These are phyloP conservation scores for Eucalyptus viminalis DNA, from an alignment of 345 rosid genomes.

Conservation along the genomic window DNA sequence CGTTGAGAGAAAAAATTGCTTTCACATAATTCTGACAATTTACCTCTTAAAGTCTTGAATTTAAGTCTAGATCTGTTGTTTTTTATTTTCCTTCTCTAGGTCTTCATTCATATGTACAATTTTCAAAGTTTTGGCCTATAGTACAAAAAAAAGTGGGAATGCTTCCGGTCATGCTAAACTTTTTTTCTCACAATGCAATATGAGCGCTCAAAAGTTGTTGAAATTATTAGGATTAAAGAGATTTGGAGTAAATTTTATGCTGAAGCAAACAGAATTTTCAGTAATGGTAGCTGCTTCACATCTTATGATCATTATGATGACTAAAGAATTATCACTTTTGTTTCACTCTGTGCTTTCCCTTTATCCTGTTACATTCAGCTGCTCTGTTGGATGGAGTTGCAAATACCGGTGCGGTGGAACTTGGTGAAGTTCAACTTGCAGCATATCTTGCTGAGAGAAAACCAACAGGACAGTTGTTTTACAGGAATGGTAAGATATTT, in stretches of 20 bases:
- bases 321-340: neutral
- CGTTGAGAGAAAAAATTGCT: neutral
- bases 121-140: neutral
- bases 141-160: neutral
- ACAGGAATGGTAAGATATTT: conserved; percentile 49
- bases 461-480: conserved; percentile 59
- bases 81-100: neutral
- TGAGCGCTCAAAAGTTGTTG: neutral
- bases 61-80: neutral
- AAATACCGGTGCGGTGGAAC: conserved; percentile 65
- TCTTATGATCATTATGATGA: neutral
- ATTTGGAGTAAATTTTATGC: neutral
- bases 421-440: conserved; percentile 58
- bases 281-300: neutral
- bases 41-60: neutral
- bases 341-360: neutral
- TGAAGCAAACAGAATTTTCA: neutral
- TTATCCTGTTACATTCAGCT: conserved; percentile 24
- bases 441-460: conserved; percentile 75
- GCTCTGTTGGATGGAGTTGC: conserved; percentile 70
- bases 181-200: neutral
- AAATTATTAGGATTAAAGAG: neutral
- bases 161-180: neutral
- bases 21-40: neutral
- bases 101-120: neutral